Evolutionary conservation across 2,329 filamentous ascomycete genomes (phyloP).

Genomic region (Stemphylium beticola): DNA sequence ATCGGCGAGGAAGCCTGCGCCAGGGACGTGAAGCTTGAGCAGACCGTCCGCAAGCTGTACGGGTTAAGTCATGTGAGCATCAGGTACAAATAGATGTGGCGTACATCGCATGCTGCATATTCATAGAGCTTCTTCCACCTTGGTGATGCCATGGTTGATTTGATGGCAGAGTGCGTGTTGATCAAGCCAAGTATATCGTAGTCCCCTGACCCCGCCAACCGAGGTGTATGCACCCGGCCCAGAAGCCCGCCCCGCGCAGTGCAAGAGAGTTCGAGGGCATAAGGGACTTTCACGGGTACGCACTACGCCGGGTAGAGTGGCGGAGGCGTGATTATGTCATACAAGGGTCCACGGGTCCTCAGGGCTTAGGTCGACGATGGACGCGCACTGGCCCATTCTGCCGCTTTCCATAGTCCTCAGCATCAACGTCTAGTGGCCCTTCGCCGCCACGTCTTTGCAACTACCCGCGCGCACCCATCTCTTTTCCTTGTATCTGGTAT

Average conservation of each 20-base stretch:
- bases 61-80: slow-evolving; percentile 14
- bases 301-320: not conserved
- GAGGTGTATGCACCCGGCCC: slow-evolving; percentile 1
- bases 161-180: not conserved
- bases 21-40: slow-evolving; percentile 69
- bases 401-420: slow-evolving; percentile 28
- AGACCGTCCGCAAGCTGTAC: slow-evolving; percentile 68
- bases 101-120: slow-evolving; percentile 46
- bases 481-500: slow-evolving; percentile 29
- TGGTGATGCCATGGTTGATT: slow-evolving; percentile 31
- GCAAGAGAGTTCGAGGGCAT: not conserved
- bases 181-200: not conserved
- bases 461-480: slow-evolving; percentile 26
- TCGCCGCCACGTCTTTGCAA: slow-evolving; percentile 26
- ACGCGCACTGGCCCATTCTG: slow-evolving; percentile 27
- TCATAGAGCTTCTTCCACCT: slow-evolving; percentile 41
- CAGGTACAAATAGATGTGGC: not conserved
- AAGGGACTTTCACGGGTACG: not conserved
- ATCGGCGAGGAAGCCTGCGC: slow-evolving; percentile 71
- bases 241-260: not conserved
- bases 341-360: slow-evolving; percentile 7
- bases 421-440: slow-evolving; percentile 14
- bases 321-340: slow-evolving; percentile 1
- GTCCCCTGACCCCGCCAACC: slow-evolving; percentile 14
- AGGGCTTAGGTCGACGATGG: slow-evolving; percentile 12